Evolutionary conservation across 176 grass and related monocot genomes (phyloP).

Genomic region (Aegilops sharonensis): DNA sequence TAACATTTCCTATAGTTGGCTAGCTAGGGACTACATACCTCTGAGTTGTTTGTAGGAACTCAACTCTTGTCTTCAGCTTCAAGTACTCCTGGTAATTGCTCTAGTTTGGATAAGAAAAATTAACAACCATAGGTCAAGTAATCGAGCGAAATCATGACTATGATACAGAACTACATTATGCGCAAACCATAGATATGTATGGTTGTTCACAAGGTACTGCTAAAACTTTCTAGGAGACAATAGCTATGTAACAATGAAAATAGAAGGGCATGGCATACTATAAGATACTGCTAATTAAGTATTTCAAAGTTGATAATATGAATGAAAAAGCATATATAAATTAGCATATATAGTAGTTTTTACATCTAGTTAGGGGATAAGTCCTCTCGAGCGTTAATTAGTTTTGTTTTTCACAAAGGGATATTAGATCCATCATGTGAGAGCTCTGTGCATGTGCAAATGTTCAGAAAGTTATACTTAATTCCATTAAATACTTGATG

Average conservation of each 20-base stretch:
- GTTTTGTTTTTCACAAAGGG: neutral
- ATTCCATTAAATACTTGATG: neutral
- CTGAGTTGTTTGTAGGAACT: slow-evolving; percentile 81
- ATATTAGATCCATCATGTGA: neutral
- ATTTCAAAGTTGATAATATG: neutral
- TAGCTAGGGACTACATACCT: slow-evolving; percentile 45
- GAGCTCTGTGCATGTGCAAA: neutral
- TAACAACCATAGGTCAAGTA: neutral
- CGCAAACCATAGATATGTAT: neutral
- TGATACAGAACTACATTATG: neutral
- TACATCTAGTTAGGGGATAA: neutral
- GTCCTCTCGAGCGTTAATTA: neutral
- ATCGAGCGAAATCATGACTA: neutral
- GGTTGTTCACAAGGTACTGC: neutral
- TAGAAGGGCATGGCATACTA: neutral
- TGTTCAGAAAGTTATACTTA: neutral
- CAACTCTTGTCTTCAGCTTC: slow-evolving; percentile 85
- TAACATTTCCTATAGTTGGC: neutral
- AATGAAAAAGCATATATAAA: neutral
- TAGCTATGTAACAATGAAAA: neutral
- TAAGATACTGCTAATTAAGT: neutral
- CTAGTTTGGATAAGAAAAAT: slow-evolving; percentile 40
- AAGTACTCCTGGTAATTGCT: slow-evolving; percentile 83
- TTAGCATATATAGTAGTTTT: neutral
- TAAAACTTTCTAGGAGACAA: neutral